Evolutionary conservation across 768 basidiomycete genomes (phyloP), one percentile per base, ranked within the genome.

Genomic region (Daedaleopsis sinensis): DNA sequence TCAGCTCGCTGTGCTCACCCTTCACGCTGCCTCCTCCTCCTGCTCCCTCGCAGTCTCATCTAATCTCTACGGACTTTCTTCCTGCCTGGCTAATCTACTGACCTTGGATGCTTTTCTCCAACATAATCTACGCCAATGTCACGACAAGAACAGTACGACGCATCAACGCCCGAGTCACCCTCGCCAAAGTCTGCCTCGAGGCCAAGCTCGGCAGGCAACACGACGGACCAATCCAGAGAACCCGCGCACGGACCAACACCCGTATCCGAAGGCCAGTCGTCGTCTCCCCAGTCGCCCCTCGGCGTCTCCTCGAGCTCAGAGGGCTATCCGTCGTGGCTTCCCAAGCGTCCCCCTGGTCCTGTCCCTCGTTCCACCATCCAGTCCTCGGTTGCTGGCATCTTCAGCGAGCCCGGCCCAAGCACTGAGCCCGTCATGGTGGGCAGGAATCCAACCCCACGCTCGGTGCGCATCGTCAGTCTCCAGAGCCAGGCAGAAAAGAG

Each of bases 291-390:
- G 32, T 69, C 69, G 10, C 71, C 69, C 2, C 71, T 53, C 35
- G 61, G 53, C 55, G 66, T 67, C 57, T 70, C 71, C 10, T 72
- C 70, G 0, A 66, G 73, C 54, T 82, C 82, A 18, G 89, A 90
- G 65, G 87, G 87, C 15, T 94, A 94, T 71, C 92, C 92, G 3
- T 87, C 89, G 23, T 94, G 92, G 92, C 85, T 94, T 1, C 92
- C 92, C 18, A 84, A 79, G 61, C 82, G 92, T 15, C 92, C 93
- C 2, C 86, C 86, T 16, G 89, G 85, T 0, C 92, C 92, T 0
- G 84, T 84, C 9, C 92, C 93, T 3, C 82, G 83, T 4, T 89
- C 89, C 11, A 91, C 89, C 1, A 74, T 89, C 57, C 85, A 85
- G 60, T 85, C 84, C 8, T 84, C 82, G 27, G 77, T 81, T 51